phyloP scores from a whole-genome alignment of 1,139 yeast genomes.

The Blastobotrys persicus region DNA sequence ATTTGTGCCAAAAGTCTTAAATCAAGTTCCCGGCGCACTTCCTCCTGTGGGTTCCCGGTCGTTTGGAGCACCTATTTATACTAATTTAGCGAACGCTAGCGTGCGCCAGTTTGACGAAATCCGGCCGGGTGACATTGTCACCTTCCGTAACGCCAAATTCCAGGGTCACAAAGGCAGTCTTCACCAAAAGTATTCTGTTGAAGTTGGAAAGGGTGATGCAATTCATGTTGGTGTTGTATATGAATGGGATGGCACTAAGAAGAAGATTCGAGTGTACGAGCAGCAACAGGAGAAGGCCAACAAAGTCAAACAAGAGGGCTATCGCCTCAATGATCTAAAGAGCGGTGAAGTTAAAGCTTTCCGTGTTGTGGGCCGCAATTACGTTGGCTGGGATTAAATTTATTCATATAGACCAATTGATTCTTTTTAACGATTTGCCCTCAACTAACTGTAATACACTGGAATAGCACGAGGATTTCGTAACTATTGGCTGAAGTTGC shows the following conservation, averaged over 20 bases:
- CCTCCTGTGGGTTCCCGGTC: constrained; percentile 65
- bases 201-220: constrained; percentile 47
- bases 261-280: constrained; percentile 73
- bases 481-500: too few species aligned
- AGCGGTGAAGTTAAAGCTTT: constrained; percentile 78
- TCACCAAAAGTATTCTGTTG: constrained; percentile 45
- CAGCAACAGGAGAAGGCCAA: constrained; percentile 38
- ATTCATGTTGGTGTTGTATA: constrained; percentile 47
- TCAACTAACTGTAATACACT: too few species aligned
- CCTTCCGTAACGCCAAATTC: constrained; percentile 72
- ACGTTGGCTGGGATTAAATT: constrained; percentile 54
- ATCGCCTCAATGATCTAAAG: constrained; percentile 68
- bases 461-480: too few species aligned
- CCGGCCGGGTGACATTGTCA: constrained; percentile 78
- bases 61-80: constrained; percentile 70
- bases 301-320: constrained; percentile 57
- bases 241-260: constrained; percentile 73
- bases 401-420: constrained; percentile 1
- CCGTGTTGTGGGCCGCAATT: constrained; percentile 63
- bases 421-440: too few species aligned
- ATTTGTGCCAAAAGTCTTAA: constrained; percentile 37
- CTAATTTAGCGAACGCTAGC: constrained; percentile 57
- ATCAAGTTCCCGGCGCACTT: constrained; percentile 43
- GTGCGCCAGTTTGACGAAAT: constrained; percentile 61
- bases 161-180: constrained; percentile 60